Base-by-base conservation (phyloP, 2,329 filamentous ascomycete species). In the Coleophoma cylindrospora region DNA sequence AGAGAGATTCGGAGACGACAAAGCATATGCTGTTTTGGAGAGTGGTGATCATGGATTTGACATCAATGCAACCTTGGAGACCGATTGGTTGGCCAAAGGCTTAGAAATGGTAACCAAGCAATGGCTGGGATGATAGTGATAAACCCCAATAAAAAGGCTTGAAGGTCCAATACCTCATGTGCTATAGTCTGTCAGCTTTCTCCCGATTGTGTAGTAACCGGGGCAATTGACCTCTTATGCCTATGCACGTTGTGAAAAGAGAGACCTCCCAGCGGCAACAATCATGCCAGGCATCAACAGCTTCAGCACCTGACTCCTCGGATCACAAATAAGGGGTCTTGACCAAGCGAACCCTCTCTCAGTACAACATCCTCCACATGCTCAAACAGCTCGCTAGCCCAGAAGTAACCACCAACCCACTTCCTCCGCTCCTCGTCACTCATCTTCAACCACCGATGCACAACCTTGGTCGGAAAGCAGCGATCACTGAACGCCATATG, bases 381-480 rank as follows among this genome's bases (percentile, higher is more conserved):
- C 34, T 66, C 67, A 75, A 75, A 80, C 0, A 74, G 75, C 7
- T 72, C 68, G 57, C 74, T 75, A 1, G 53, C 60, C 59, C 71
- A 69, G 51, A 79, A 61, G 56, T 75, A 79, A 50, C 78, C 74
- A 9, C 73, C 75, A 13, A 79, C 73, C 68, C 77, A 74, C 50
- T 65, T 55, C 54, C 78, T 57, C 45, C 73, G 66, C 55, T 74
- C 69, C 44, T 67, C 66, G 53, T 76, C 74, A 46, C 61, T 56
- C 27, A 75, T 61, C 48, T 64, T 59, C 57, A 77, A 60, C 76
- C 76, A 80, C 15, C 70, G 62, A 21, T 63, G 65, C 6, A 79
- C 69, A 2, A 71, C 75, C 55, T 80, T 80, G 1, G 73, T 76
- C 1, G 75, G 74, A 54, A 79, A 79, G 57, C 74, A 79, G 3